These are phyloP conservation scores for Epichloe glyceriae DNA, from an alignment of 2,329 filamentous ascomycete species.

Conservation along the genomic window DNA sequence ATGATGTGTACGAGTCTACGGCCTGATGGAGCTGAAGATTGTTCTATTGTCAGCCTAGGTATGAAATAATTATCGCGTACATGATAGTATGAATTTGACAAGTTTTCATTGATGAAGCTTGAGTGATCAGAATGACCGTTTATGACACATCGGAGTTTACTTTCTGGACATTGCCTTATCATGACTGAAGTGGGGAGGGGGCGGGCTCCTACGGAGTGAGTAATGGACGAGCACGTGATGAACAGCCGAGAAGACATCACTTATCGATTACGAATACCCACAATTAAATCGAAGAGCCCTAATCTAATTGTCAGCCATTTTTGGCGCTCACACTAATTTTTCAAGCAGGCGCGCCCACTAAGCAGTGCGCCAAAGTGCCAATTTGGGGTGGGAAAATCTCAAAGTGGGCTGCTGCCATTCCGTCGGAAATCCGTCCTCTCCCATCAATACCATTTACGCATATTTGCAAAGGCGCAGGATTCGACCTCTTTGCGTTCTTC, in stretches of 20 bases:
- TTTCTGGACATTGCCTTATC: too few species aligned
- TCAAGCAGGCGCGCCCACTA: conserved; percentile 1
- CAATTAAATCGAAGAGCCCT: conserved; percentile 19
- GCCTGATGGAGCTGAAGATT: not conserved
- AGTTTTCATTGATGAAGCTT: not conserved
- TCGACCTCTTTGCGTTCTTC: conserved; percentile 50
- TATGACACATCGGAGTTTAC: too few species aligned
- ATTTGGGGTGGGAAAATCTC: not conserved
- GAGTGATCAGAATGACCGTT: not conserved
- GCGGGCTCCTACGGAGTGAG: too few species aligned
- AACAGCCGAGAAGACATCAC: not conserved
- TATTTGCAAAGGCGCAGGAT: conserved; percentile 59
- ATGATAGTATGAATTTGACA: not conserved
- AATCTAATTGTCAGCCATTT: conserved; percentile 21
- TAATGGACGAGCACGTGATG: not conserved
- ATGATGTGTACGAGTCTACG: conserved; percentile 6
- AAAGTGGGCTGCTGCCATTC: not conserved
- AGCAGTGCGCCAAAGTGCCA: not conserved
- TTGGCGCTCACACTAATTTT: conserved; percentile 17
- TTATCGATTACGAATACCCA: conserved; percentile 1
- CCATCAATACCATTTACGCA: conserved; percentile 6
- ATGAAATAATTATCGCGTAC: not conserved
- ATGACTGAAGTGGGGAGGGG: too few species aligned
- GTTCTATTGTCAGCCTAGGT: conserved; percentile 7
- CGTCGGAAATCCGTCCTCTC: not conserved